These are phyloP conservation scores for Lactarius quietus DNA, from an alignment of 768 basidiomycete species.

Conservation along the genomic window DNA sequence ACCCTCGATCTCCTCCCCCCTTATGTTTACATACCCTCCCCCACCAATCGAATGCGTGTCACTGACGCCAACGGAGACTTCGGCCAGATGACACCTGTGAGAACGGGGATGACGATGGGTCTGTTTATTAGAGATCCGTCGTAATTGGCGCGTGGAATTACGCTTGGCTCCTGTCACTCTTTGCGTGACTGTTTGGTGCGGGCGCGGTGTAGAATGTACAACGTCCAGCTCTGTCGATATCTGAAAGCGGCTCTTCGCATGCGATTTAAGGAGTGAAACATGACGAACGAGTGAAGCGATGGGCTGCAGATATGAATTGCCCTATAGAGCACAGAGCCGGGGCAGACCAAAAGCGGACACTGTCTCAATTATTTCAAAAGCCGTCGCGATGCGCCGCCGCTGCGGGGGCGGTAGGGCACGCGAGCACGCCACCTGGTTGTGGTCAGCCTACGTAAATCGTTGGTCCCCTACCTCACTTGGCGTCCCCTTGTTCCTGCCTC, in stretches of 20 bases:
- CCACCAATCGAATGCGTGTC: background rate
- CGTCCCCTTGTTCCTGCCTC: background rate
- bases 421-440: background rate
- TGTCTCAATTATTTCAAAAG: background rate
- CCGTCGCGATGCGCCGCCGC: background rate
- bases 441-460: background rate
- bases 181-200: background rate
- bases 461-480: background rate
- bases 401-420: background rate
- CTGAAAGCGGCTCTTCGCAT: background rate
- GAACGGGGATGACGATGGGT: background rate
- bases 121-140: background rate
- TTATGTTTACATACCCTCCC: background rate
- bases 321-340: background rate
- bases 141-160: background rate
- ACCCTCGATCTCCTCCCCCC: slow-evolving; percentile 9
- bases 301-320: background rate
- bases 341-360: background rate
- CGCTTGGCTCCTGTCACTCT: background rate
- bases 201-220: background rate
- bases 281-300: background rate
- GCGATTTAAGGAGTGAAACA: background rate
- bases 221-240: background rate
- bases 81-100: background rate
- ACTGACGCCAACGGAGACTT: background rate